These are phyloP conservation scores for Aspergillus jensenii DNA, from an alignment of 2,329 filamentous ascomycete genomes.

Conservation along the genomic window DNA sequence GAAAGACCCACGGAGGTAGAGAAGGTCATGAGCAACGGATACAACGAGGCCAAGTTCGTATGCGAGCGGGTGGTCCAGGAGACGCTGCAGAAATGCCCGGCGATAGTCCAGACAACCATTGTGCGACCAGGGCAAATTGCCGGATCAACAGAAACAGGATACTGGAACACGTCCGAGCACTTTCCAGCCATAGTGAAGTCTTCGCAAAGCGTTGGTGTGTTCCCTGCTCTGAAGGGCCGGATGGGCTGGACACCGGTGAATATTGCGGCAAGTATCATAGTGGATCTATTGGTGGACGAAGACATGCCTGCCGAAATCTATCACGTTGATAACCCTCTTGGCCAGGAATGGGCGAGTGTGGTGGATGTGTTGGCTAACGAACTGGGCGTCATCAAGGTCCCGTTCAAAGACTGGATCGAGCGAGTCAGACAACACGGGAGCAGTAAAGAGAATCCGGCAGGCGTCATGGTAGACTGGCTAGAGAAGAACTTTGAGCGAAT, in stretches of 20 bases:
- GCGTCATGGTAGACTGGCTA: constrained; percentile 31
- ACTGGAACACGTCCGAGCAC: constrained; percentile 58
- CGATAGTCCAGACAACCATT: constrained; percentile 44
- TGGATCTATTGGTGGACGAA: constrained; percentile 33
- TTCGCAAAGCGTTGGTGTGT: constrained; percentile 44
- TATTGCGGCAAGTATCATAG: constrained; percentile 33
- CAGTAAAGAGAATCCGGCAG: constrained; percentile 31
- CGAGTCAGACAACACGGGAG: constrained; percentile 28
- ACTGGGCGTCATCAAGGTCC: constrained; percentile 35
- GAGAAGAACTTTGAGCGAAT: constrained; percentile 41
- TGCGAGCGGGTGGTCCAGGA: constrained; percentile 53
- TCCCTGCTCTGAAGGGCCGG: constrained; percentile 44
- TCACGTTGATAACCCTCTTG: constrained; percentile 48
- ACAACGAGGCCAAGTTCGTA: constrained; percentile 53
- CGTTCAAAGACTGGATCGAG: constrained; percentile 44
- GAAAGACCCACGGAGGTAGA: constrained; percentile 46
- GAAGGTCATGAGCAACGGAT: constrained; percentile 48
- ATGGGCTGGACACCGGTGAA: constrained; percentile 52
- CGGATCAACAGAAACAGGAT: constrained; percentile 50
- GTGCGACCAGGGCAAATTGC: constrained; percentile 56
- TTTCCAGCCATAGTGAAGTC: constrained; percentile 53
- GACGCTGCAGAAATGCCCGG: constrained; percentile 47
- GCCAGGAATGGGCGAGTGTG: constrained; percentile 44
- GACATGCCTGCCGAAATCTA: constrained; percentile 36
- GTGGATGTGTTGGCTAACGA: constrained; percentile 32